Conservation (phyloP, 2,329 filamentous ascomycete species). For the Hymenoscyphus scutula region DNA sequence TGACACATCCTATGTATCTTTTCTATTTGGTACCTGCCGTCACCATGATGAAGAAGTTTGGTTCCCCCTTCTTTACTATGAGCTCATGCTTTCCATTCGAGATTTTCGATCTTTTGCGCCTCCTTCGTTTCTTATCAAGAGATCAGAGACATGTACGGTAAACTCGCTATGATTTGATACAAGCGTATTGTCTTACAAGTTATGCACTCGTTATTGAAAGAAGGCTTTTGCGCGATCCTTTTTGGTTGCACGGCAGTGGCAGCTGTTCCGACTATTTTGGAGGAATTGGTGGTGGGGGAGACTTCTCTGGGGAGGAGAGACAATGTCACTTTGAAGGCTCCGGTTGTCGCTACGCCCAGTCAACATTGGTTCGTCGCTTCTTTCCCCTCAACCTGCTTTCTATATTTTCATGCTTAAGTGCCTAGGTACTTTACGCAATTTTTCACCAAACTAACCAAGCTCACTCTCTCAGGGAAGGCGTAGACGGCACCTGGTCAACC, state of each 20-base stretch:
- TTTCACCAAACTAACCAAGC: not conserved
- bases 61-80: conserved; percentile 12
- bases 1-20: not conserved
- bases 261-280: not conserved
- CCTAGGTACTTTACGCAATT: too few relatives aligned
- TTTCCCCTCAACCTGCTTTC: conserved; percentile 15
- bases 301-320: conserved; percentile 19
- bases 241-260: not conserved
- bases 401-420: not conserved
- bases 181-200: conserved; percentile 2
- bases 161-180: not conserved
- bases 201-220: conserved; percentile 23
- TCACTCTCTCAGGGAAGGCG: conserved; percentile 27
- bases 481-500: conserved; percentile 42
- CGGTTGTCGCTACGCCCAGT: conserved; percentile 22
- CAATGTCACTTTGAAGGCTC: conserved; percentile 24
- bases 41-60: not conserved
- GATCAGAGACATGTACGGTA: not conserved
- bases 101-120: not conserved
- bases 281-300: conserved; percentile 1
- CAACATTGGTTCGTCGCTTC: conserved; percentile 21
- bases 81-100: conserved; percentile 14
- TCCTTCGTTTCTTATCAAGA: not conserved
- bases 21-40: not conserved
- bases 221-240: conserved; percentile 6